Evolutionary conservation across 495 filamentous ascomycete genomes (phyloP), one percentile per base, ranked within the genome.

Genomic region (Chaetomidium leptoderma): DNA sequence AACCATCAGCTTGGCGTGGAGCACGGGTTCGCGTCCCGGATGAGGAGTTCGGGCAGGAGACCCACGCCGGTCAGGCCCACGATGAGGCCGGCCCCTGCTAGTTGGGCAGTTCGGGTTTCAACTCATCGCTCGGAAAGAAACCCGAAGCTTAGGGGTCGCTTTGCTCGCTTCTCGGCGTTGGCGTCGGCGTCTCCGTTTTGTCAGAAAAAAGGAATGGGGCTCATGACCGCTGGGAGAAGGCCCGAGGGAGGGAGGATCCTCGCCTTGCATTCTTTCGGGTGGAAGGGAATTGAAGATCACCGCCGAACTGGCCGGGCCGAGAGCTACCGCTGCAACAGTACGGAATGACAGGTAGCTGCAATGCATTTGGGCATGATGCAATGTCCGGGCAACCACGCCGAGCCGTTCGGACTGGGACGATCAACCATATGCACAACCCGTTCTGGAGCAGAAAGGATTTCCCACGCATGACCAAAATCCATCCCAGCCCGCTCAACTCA

Each of bases 341-440:
- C n/a, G n/a, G n/a, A n/a, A n/a, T n/a, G n/a, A n/a, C n/a, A n/a
- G n/a, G n/a, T n/a, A n/a, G n/a, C n/a, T n/a, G n/a, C n/a, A n/a
- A n/a, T n/a, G n/a, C n/a, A n/a, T n/a, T n/a, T n/a, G n/a, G n/a
- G 21, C 24, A 47, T 47, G 44, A 47, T 47, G 44, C 44, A 47
- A 47, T 30, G 17, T 21, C 21, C 40, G 8, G 24, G 40, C 40
- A 24, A 24, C 21, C 8, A 24, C 4, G 40, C 17, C 21, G 40
- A 2, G 8, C 19, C 40, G 40, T 21, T 0, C 6, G n/a, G 40
- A 21, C 24, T 21, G 40, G 40, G 40, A 19, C 40, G 19, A 44
- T 44, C 40, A 24, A n/a, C n/a, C n/a, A n/a, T n/a, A n/a, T n/a
- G n/a, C 24, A 13, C 16, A 37, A 16, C 35, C 35, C n/a, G 35